These are phyloP conservation scores for Epichloe uncinata DNA, from an alignment of 2,329 filamentous ascomycete genomes.

Conservation along the genomic window DNA sequence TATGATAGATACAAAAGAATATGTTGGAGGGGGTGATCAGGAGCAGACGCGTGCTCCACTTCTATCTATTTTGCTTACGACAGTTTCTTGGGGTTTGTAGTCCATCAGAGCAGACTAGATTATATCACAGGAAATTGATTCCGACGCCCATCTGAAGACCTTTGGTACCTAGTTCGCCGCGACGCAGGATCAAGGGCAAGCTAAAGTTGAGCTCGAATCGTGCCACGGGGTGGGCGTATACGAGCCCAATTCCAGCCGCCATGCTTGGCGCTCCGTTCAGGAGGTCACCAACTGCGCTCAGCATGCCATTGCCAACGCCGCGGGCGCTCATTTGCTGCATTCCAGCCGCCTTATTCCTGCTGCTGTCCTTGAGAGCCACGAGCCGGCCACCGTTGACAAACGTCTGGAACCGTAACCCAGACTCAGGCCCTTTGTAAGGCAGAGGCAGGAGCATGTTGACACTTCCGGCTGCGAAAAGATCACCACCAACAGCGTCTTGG, in stretches of 20 bases:
- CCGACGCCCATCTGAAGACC: conserved; percentile 92
- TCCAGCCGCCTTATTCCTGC: conserved; percentile 29
- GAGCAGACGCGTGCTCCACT: background rate
- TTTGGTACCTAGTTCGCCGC: conserved; percentile 78
- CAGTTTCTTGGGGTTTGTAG: background rate
- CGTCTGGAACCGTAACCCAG: conserved; percentile 72
- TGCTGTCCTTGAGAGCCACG: conserved; percentile 55
- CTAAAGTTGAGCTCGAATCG: conserved; percentile 95
- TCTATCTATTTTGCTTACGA: background rate
- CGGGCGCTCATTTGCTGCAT: conserved; percentile 22
- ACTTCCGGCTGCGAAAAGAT: conserved; percentile 81
- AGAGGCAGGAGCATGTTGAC: conserved; percentile 77
- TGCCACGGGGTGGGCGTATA: conserved; percentile 89
- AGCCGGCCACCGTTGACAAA: conserved; percentile 86
- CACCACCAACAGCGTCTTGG: conserved; percentile 74
- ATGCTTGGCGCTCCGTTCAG: conserved; percentile 67
- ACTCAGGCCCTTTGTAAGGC: conserved; percentile 68
- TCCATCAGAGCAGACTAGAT: background rate
- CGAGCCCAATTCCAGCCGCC: conserved; percentile 76
- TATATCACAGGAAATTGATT: conserved; percentile 72
- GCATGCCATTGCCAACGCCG: conserved; percentile 40
- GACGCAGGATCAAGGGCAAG: conserved; percentile 67
- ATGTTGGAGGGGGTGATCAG: background rate
- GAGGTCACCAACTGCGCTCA: conserved; percentile 54
- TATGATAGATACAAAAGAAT: too few species aligned